phyloP scores from a whole-genome alignment of 176 grass and related monocot species.

The Chloris gayana region DNA sequence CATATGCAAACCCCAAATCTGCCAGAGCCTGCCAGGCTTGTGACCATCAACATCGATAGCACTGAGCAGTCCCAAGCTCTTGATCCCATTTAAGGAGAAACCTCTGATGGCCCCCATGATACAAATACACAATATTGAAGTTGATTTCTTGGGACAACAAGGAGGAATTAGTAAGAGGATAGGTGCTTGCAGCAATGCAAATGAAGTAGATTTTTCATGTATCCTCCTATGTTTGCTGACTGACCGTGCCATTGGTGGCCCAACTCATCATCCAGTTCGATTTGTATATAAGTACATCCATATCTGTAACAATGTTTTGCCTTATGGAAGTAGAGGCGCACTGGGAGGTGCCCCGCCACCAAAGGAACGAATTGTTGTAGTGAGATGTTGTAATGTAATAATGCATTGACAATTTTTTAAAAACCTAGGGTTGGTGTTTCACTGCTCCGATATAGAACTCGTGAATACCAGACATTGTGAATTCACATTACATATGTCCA shows the following conservation, averaged over 20 bases:
- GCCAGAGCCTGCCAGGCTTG: conserved; percentile 75
- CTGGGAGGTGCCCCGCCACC: conserved; percentile 16
- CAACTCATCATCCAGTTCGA: conserved; percentile 29
- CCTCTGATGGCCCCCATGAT: background rate
- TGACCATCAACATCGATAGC: conserved; percentile 57
- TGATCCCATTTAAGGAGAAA: conserved; percentile 2
- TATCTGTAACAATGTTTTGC: conserved; percentile 47
- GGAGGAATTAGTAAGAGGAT: conserved; percentile 21
- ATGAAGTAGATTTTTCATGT: conserved; percentile 36
- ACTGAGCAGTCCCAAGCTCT: conserved; percentile 10
- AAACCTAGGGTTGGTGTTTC: background rate
- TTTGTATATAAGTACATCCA: conserved; percentile 50
- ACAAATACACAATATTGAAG: conserved; percentile 18
- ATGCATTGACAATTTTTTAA: conserved; percentile 34
- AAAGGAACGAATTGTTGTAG: conserved; percentile 38
- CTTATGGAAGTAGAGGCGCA: conserved; percentile 31
- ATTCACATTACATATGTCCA: background rate
- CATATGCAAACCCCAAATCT: conserved; percentile 69
- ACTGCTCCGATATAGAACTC: background rate
- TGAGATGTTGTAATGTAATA: conserved; percentile 45
- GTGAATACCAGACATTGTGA: background rate
- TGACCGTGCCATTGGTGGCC: background rate
- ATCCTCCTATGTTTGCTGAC: conserved; percentile 26
- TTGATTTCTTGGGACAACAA: conserved; percentile 1
- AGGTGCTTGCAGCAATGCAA: conserved; percentile 9